Conservation (phyloP, 805 yeast genomes). For the Yamadazyma olivae region DNA sequence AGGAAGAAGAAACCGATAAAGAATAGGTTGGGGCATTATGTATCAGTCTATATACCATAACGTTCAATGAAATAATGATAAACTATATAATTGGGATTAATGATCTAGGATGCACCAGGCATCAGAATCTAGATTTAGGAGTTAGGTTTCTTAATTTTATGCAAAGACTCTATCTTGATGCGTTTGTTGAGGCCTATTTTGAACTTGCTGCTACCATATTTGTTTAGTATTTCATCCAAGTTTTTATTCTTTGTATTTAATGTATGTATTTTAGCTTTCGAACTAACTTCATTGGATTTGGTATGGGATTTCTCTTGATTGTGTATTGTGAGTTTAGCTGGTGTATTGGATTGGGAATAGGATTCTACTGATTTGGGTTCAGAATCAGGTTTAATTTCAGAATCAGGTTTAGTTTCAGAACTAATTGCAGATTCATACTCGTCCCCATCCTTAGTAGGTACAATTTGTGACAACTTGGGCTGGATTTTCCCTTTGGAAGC, state of each 20-base stretch:
- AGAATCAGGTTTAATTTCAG: not conserved
- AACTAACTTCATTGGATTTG: not conserved
- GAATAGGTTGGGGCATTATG: not conserved
- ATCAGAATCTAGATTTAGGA: not conserved
- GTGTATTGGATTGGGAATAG: not conserved
- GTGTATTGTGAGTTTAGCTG: not conserved
- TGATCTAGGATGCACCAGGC: not conserved
- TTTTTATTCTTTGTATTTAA: slow-evolving; percentile 1
- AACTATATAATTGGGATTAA: not conserved
- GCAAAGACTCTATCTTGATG: slow-evolving; percentile 12
- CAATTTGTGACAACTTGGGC: too few species aligned
- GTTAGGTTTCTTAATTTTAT: slow-evolving; percentile 8
- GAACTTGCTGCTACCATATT: not conserved
- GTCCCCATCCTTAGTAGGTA: too few species aligned
- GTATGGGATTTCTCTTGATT: not conserved
- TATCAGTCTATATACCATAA: too few species aligned
- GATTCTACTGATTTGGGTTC: not conserved
- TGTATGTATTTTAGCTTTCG: not conserved
- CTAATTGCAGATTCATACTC: too few species aligned
- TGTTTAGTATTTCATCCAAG: not conserved
- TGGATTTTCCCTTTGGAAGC: too few species aligned
- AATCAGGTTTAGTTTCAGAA: not conserved
- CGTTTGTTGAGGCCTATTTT: slow-evolving; percentile 11
- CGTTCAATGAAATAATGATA: not conserved
- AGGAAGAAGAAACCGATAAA: slow-evolving; percentile 2